These are phyloP conservation scores for Catharanthus roseus DNA, from an alignment of 257 asterid species.

Conservation along the genomic window DNA sequence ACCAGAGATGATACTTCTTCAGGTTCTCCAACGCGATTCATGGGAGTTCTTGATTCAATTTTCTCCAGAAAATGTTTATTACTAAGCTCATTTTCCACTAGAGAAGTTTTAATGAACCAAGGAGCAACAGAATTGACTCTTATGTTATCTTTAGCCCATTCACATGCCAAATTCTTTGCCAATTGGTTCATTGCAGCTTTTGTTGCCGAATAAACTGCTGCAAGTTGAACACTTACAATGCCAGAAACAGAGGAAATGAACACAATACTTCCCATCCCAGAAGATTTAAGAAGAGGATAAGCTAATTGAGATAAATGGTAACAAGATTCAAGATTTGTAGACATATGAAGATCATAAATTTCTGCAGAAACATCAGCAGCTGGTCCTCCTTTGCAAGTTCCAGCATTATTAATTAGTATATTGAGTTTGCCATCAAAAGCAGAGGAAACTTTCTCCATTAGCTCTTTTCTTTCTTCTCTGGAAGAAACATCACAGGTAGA, in stretches of 20 bases:
- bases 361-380: neutral
- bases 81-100: neutral
- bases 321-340: constrained; percentile 20
- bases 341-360: neutral
- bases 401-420: constrained; percentile 7
- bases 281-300: constrained; percentile 16
- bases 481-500: constrained; percentile 11
- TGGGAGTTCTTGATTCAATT: constrained; percentile 9
- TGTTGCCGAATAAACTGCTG: neutral
- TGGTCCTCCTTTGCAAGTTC: neutral
- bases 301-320: constrained; percentile 23
- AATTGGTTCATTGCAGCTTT: constrained; percentile 17
- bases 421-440: neutral
- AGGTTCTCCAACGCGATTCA: constrained; percentile 7
- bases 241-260: constrained; percentile 23
- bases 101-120: neutral
- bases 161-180: constrained; percentile 12
- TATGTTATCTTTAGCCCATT: constrained; percentile 16
- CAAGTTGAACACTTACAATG: neutral
- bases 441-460: neutral
- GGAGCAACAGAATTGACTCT: constrained; percentile 12
- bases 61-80: neutral
- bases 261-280: constrained; percentile 22
- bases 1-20: constrained; percentile 14
- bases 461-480: neutral